A percentile compares a stretch with the other conserved stretches of the same genome.
phyloP scores from a whole-genome alignment of 495 filamentous ascomycete genomes.

The Stereocaulon alpinum region DNA sequence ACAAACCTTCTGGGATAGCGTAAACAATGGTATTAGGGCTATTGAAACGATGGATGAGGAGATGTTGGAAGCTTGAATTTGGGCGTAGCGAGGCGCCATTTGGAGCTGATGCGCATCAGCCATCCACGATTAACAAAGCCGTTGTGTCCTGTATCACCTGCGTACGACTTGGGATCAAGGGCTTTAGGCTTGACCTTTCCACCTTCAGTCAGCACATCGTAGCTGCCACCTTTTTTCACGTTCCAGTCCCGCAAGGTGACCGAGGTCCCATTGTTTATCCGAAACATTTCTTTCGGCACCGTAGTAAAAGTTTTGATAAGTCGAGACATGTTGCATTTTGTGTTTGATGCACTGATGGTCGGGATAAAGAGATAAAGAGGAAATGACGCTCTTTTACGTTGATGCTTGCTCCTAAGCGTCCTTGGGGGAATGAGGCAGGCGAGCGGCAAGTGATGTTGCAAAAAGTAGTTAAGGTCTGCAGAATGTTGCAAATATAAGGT shows the following conservation, averaged over 20 bases:
- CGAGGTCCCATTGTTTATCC: no score
- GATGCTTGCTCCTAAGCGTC: no score
- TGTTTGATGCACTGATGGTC: no score
- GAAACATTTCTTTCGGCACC: no score
- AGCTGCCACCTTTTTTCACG: slow-evolving; percentile 24
- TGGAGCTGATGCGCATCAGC: background rate
- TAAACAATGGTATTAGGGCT: background rate
- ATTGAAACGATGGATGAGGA: background rate
- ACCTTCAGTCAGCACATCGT: slow-evolving; percentile 6
- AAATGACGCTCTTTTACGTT: no score
- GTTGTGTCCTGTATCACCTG: background rate
- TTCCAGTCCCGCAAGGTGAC: slow-evolving; percentile 15
- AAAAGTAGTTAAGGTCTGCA: no score
- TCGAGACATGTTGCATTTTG: no score
- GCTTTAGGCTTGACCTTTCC: slow-evolving; percentile 7
- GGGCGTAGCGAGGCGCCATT: background rate
- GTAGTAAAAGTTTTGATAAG: no score
- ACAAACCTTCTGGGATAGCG: slow-evolving; percentile 2
- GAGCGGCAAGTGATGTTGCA: no score
- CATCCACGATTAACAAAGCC: background rate
- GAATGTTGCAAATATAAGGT: no score
- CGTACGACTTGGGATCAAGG: background rate
- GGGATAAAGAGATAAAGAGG: no score
- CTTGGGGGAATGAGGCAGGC: no score
- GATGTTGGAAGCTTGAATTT: background rate